Base-by-base conservation (phyloP, 2,329 filamentous ascomycete species). In the Hypomyces rosellus region DNA sequence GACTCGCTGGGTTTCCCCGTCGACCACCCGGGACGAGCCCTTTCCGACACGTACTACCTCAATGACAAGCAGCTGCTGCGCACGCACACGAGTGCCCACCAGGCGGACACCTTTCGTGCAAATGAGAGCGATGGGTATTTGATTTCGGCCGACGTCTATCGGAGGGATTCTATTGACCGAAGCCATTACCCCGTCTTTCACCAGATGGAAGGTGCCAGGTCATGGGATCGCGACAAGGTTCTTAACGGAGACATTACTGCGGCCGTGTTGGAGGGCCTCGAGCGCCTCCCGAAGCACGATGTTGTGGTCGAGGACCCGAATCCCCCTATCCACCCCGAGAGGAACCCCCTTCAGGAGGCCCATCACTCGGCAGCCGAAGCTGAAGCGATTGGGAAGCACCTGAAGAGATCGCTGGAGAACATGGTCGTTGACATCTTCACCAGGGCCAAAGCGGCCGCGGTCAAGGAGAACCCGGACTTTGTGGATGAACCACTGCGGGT, bases 111-210 rank as follows among this genome's bases (percentile, higher is more conserved):
- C 53, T 89, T 97, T 76, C 76, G 84, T 57, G 75, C 79, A 52
- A 82, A 90, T 69, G 70, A 80, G 49, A 86, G 79, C 59, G 78
- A 84, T 36, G 93, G 92, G 3, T 99, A 90, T 65, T 86, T 95
- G 34, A 88, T 99, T 65, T 87, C 86, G 52, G 93, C 92, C 20
- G 93, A 99, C 66, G 93, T 99, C 15, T 99, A 97, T 69, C 83
- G 93, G 40, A 81, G 93, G 57, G 93, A 99, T 78, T 91, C 92
- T 50, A 86, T 99, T 62, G 93, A 99, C 69, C 82, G 88, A 50
- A 93, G 86, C 59, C 93, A 99, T 70, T 97, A 97, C 69, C 93
- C 93, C 0, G 83, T 95, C 52, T 99, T 99, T 69, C 93, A 99
- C 70, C 93, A 99, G 72, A 97, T 97, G 91, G 93, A 99, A 68